Conservation (phyloP, 345 rosid genomes). For the Moricandia moricandioides region DNA sequence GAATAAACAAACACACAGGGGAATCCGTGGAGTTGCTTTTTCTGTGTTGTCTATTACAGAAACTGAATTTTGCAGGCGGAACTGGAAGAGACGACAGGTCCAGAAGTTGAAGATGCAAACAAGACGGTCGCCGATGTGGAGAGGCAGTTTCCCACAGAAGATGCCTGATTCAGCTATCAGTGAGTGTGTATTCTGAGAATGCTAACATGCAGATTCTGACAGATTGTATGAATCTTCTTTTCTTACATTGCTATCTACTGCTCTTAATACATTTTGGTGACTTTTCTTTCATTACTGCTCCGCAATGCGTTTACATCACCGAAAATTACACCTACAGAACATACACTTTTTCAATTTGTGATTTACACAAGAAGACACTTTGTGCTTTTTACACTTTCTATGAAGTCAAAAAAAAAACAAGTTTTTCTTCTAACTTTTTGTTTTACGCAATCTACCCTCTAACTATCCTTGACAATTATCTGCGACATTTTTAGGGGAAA, state of each 20-base stretch:
- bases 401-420: too few species aligned
- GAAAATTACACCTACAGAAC: neutral
- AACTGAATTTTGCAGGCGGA: constrained; percentile 44
- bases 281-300: neutral
- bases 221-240: neutral
- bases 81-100: constrained; percentile 56
- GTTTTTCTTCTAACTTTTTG: too few species aligned
- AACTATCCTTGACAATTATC: neutral
- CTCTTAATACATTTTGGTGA: constrained; percentile 19
- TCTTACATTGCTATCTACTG: neutral
- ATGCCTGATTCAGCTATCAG: constrained; percentile 36
- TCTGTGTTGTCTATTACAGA: constrained; percentile 1
- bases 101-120: constrained; percentile 64
- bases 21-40: neutral
- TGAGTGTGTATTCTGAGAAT: constrained; percentile 12
- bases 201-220: neutral
- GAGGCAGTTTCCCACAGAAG: constrained; percentile 53
- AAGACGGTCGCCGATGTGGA: constrained; percentile 57
- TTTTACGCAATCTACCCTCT: too few species aligned
- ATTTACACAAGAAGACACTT: neutral
- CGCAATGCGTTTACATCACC: neutral
- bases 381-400: neutral
- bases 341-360: neutral
- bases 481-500: neutral
- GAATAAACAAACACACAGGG: neutral